Evolutionary conservation across 371 early-diverging fungal genomes (phyloP).

Genomic region (Mortierella polycephala): DNA sequence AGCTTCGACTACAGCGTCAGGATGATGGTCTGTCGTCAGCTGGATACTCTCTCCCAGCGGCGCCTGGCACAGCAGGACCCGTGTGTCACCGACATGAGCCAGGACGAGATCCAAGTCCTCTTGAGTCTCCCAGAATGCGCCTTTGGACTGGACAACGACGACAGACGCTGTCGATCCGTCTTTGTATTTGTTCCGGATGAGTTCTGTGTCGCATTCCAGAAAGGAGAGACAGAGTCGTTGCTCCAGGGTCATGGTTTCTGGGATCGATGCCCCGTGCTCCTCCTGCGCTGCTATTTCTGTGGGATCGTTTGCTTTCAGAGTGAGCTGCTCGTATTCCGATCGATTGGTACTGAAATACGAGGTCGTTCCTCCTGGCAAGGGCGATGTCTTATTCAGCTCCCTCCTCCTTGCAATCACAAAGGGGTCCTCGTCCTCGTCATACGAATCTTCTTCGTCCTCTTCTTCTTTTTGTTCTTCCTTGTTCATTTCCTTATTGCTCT

Average conservation of each 20-base stretch:
- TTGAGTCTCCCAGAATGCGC: constrained; percentile 72
- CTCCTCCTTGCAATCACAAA: constrained; percentile 18
- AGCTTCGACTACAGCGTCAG: constrained; percentile 64
- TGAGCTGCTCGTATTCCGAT: constrained; percentile 36
- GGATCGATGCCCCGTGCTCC: constrained; percentile 6
- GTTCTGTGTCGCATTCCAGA: constrained; percentile 61
- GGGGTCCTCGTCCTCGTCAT: constrained; percentile 42
- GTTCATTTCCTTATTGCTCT: background rate
- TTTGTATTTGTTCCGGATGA: constrained; percentile 51
- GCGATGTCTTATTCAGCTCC: constrained; percentile 28
- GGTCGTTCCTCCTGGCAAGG: constrained; percentile 32
- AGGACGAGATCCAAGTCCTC: constrained; percentile 62
- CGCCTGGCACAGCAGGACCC: constrained; percentile 67
- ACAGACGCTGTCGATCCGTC: constrained; percentile 73
- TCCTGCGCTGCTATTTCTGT: background rate
- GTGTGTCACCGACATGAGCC: constrained; percentile 74
- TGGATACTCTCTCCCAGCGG: constrained; percentile 61
- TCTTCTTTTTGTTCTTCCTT: background rate
- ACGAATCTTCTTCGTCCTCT: constrained; percentile 3
- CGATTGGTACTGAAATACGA: constrained; percentile 32
- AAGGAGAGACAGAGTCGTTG: constrained; percentile 67
- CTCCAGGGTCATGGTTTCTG: constrained; percentile 60
- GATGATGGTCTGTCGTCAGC: constrained; percentile 74
- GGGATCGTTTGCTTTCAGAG: constrained; percentile 3
- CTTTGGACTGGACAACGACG: constrained; percentile 67